Conservation (phyloP, 441 rosid genomes). For the Euphorbia corollata region DNA sequence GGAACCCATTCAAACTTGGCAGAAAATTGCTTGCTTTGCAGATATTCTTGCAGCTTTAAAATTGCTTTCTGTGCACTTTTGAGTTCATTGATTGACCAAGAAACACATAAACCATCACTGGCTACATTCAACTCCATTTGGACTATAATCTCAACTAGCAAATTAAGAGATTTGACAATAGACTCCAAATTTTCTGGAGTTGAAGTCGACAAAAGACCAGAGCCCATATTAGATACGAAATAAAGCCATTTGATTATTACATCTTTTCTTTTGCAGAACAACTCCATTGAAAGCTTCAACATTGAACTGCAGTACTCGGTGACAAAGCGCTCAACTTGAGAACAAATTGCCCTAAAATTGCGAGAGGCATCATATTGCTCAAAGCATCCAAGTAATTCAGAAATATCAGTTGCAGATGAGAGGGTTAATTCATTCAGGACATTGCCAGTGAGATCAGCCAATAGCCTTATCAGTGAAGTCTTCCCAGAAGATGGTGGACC, state of each 20-base stretch:
- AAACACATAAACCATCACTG: constrained; percentile 31
- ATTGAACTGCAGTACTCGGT: constrained; percentile 59
- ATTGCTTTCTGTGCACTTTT: constrained; percentile 43
- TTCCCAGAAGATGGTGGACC: constrained; percentile 94
- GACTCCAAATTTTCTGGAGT: constrained; percentile 28
- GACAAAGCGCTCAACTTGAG: constrained; percentile 59
- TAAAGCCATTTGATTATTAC: constrained; percentile 61
- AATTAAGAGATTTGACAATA: constrained; percentile 37
- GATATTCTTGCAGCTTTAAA: constrained; percentile 50
- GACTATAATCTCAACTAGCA: constrained; percentile 46
- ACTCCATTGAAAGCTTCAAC: constrained; percentile 41
- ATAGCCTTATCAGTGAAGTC: constrained; percentile 80
- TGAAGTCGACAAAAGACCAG: constrained; percentile 33
- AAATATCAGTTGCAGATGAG: constrained; percentile 90
- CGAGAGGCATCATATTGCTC: constrained; percentile 89
- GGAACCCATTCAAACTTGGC: constrained; percentile 95
- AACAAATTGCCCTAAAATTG: constrained; percentile 48
- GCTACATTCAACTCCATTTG: constrained; percentile 43
- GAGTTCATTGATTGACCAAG: constrained; percentile 55
- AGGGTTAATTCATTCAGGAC: constrained; percentile 73
- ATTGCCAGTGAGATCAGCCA: constrained; percentile 82
- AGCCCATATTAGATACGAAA: constrained; percentile 43
- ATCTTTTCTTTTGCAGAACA: constrained; percentile 38
- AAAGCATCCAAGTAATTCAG: constrained; percentile 94
- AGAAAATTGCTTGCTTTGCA: constrained; percentile 38